Conservation (phyloP, 768 basidiomycete species). For the Pleurotus pulmonarius region DNA sequence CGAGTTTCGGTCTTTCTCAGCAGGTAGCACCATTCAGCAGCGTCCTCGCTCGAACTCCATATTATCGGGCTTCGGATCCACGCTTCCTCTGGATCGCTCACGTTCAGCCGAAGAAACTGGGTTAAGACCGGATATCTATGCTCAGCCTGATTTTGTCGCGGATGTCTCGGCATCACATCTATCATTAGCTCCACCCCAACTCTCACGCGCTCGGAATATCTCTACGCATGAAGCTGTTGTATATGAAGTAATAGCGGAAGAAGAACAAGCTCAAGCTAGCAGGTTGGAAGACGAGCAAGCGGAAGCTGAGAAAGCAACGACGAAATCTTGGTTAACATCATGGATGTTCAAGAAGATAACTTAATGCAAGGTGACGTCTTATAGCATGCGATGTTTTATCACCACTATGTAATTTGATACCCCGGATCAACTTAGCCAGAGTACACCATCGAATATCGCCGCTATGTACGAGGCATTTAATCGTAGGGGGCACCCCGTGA, state of each 20-base stretch:
- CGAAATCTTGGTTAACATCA: slow-evolving; percentile 58
- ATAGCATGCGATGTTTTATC: slow-evolving; percentile 21
- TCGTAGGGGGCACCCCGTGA: slow-evolving; percentile 19
- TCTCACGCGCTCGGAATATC: slow-evolving; percentile 41
- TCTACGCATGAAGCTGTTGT: slow-evolving; percentile 61
- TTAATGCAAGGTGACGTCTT: slow-evolving; percentile 11
- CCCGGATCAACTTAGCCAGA: slow-evolving; percentile 33
- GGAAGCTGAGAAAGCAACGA: slow-evolving; percentile 40
- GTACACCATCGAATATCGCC: slow-evolving; percentile 16
- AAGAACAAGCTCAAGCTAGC: slow-evolving; percentile 51
- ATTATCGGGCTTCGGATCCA: slow-evolving; percentile 7
- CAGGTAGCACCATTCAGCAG: slow-evolving; percentile 25
- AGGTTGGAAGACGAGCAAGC: slow-evolving; percentile 52
- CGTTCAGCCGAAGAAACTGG: slow-evolving; percentile 31
- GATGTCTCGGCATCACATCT: slow-evolving; percentile 4
- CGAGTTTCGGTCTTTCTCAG: slow-evolving; percentile 29
- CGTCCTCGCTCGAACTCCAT: slow-evolving; percentile 27
- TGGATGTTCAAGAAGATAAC: slow-evolving; percentile 58
- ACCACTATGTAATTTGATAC: slow-evolving; percentile 29
- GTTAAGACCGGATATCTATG: slow-evolving; percentile 39
- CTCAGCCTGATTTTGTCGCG: slow-evolving; percentile 39
- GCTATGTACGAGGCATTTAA: slow-evolving; percentile 19
- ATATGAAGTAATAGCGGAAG: slow-evolving; percentile 69
- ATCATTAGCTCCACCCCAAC: slow-evolving; percentile 23
- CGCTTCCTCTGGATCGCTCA: slow-evolving; percentile 23